Conservation (phyloP, 495 filamentous ascomycete species). For the Aspergillus mulundensis region DNA sequence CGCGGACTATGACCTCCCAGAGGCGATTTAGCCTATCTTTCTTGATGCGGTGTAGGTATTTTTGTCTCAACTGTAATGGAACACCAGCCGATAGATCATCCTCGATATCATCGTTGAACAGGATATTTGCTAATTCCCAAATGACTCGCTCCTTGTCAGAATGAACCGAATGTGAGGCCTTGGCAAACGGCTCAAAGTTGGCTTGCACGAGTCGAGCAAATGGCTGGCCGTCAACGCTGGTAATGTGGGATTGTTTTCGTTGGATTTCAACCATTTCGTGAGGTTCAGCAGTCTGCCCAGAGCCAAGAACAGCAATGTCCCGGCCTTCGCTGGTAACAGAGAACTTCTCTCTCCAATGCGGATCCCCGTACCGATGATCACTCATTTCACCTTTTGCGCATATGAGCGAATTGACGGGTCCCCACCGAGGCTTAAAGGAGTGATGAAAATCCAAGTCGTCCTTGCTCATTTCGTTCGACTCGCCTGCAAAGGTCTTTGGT, state of each 20-base stretch:
- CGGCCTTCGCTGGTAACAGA: slow-evolving; percentile 38
- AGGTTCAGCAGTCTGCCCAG: slow-evolving; percentile 23
- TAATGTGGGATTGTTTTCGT: slow-evolving; percentile 32
- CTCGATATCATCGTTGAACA: slow-evolving; percentile 69
- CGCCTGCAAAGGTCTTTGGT: slow-evolving; percentile 57
- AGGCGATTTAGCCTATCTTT: slow-evolving; percentile 49
- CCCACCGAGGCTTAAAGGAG: slow-evolving; percentile 75
- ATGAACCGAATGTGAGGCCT: slow-evolving; percentile 23
- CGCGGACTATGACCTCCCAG: slow-evolving; percentile 46
- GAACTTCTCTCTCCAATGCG: slow-evolving; percentile 31
- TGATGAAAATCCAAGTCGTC: slow-evolving; percentile 57
- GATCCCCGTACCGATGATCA: slow-evolving; percentile 20
- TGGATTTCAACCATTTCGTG: slow-evolving; percentile 38
- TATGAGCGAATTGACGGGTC: slow-evolving; percentile 65
- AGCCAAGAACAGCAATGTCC: slow-evolving; percentile 31
- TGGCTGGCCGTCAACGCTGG: slow-evolving; percentile 35
- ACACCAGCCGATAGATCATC: slow-evolving; percentile 43
- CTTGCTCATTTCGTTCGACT: slow-evolving; percentile 53
- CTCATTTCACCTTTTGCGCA: slow-evolving; percentile 46
- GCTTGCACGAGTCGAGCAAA: slow-evolving; percentile 32
- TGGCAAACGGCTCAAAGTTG: slow-evolving; percentile 33
- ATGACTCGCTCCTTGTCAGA: slow-evolving; percentile 36
- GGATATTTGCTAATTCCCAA: slow-evolving; percentile 66
- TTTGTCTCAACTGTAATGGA: slow-evolving; percentile 33
- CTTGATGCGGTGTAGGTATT: slow-evolving; percentile 47